Evolutionary conservation across 2,329 filamentous ascomycete genomes (phyloP).

Genomic region (Sclerotiophoma versabilis): DNA sequence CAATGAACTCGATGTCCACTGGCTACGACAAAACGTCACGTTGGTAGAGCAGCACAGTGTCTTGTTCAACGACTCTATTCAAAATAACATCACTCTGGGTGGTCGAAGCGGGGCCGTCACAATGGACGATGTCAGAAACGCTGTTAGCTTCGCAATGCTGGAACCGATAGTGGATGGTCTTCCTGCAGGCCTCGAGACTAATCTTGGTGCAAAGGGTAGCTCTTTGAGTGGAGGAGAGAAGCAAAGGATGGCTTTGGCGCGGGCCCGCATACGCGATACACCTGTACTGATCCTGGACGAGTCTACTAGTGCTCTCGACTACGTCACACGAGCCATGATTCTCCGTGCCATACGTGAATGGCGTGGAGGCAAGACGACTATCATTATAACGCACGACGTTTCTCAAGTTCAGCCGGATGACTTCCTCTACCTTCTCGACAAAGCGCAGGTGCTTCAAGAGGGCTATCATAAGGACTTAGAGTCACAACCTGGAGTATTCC

Average conservation of each 20-base stretch:
- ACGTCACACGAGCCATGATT: constrained; percentile 70
- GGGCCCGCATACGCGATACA: constrained; percentile 78
- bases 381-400: constrained; percentile 92
- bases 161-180: constrained; percentile 71
- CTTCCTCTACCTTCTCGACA: constrained; percentile 80
- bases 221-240: constrained; percentile 84
- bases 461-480: constrained; percentile 69
- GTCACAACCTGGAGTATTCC: constrained; percentile 54
- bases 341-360: constrained; percentile 79
- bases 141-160: constrained; percentile 73
- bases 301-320: constrained; percentile 84
- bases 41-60: constrained; percentile 83
- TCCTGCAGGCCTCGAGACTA: constrained; percentile 74
- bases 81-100: constrained; percentile 80
- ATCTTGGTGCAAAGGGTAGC: constrained; percentile 72
- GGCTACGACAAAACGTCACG: constrained; percentile 79
- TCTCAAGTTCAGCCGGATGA: constrained; percentile 75
- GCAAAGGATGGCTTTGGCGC: constrained; percentile 80
- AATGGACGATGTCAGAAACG: constrained; percentile 63
- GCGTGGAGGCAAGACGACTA: constrained; percentile 82
- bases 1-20: constrained; percentile 67
- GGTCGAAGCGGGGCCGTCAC: constrained; percentile 60
- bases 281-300: constrained; percentile 88
- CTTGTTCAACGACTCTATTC: constrained; percentile 82
- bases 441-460: constrained; percentile 71